Conservation (phyloP, 495 filamentous ascomycete genomes). For the Penicillium roqueforti region DNA sequence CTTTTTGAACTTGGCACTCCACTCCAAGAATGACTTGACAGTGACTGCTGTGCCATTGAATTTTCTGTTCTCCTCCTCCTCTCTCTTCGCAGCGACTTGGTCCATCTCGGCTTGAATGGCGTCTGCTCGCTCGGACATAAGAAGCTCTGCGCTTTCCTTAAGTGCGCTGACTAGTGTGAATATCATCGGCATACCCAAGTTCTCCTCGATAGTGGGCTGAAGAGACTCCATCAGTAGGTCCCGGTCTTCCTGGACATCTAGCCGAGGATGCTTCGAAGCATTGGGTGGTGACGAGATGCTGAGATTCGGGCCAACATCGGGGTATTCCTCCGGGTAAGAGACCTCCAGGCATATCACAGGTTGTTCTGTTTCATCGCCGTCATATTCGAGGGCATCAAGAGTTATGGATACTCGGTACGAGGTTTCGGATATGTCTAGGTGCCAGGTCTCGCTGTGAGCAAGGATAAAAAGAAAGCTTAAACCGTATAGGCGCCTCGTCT, state of each 20-base stretch:
- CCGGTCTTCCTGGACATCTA: slow-evolving; percentile 66
- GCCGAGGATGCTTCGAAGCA: slow-evolving; percentile 57
- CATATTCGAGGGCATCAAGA: slow-evolving; percentile 66
- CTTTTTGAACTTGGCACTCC: slow-evolving; percentile 71
- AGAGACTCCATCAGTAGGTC: slow-evolving; percentile 64
- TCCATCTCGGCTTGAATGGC: slow-evolving; percentile 60
- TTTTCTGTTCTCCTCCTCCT: slow-evolving; percentile 92
- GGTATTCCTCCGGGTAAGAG: slow-evolving; percentile 80
- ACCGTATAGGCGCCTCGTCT: neutral
- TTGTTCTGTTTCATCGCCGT: slow-evolving; percentile 47
- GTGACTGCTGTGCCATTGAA: slow-evolving; percentile 91
- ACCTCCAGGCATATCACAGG: slow-evolving; percentile 71
- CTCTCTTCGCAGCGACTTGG: slow-evolving; percentile 59
- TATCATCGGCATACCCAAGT: slow-evolving; percentile 96
- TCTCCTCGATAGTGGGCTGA: slow-evolving; percentile 72
- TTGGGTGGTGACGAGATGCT: slow-evolving; percentile 69
- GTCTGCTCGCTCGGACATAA: slow-evolving; percentile 66
- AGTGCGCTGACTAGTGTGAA: slow-evolving; percentile 83
- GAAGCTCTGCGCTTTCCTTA: slow-evolving; percentile 80
- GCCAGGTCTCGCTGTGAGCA: slow-evolving; percentile 9
- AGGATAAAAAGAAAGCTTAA: neutral
- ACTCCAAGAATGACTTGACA: slow-evolving; percentile 73
- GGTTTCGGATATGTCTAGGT: slow-evolving; percentile 76
- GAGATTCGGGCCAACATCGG: slow-evolving; percentile 75
- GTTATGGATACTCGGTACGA: slow-evolving; percentile 79